phyloP scores from a whole-genome alignment of 208 protist species.

The Leishmania aethiopica region DNA sequence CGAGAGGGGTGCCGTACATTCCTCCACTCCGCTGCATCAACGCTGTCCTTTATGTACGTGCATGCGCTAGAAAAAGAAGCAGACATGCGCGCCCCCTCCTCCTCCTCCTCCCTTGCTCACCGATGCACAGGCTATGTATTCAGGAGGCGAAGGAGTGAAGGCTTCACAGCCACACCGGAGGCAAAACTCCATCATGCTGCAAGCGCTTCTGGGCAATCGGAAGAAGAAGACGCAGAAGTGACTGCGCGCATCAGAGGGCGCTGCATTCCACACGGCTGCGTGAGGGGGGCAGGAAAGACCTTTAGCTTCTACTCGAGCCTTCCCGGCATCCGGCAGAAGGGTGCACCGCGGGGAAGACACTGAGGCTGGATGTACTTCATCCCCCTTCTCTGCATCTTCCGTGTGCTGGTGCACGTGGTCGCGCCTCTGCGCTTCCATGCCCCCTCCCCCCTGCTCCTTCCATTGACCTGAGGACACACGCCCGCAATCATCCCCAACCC shows the following conservation, averaged over 20 bases:
- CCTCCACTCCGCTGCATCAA: background rate
- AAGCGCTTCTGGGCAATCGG: background rate
- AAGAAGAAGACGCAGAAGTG: background rate
- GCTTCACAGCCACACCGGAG: background rate
- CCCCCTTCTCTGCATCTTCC: background rate
- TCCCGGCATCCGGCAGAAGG: background rate
- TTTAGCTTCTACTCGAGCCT: background rate
- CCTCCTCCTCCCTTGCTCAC: background rate
- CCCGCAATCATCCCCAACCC: too few relatives aligned
- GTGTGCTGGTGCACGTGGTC: background rate
- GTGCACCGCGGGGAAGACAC: background rate
- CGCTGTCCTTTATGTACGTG: background rate
- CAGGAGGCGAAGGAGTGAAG: background rate
- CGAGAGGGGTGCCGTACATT: background rate
- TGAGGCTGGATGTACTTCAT: background rate
- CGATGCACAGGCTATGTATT: background rate
- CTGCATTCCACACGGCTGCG: background rate
- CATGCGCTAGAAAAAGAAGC: background rate
- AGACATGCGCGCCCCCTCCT: background rate
- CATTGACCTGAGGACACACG: background rate
- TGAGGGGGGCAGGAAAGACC: background rate
- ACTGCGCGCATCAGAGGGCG: background rate
- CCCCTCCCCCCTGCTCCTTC: background rate
- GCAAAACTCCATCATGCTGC: background rate
- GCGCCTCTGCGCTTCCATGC: background rate